A percentile compares a stretch with the other conserved stretches of the same genome.
Conservation (phyloP, 2,329 filamentous ascomycete genomes). For the Clonostachys rhizophaga region DNA sequence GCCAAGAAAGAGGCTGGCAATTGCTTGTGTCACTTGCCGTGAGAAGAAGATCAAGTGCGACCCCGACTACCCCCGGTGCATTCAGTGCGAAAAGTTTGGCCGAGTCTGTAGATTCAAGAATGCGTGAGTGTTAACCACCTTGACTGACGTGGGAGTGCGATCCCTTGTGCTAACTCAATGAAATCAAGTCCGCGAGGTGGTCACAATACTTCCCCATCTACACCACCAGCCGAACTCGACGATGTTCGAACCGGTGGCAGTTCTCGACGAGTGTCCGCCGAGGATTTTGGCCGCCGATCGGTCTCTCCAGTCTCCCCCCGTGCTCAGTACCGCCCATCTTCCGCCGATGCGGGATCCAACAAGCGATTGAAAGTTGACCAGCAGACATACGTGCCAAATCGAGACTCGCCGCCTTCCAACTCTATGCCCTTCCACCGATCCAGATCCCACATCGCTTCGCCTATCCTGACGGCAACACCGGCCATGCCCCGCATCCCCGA, state of each 20-base stretch:
- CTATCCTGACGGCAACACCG: slow-evolving; percentile 26
- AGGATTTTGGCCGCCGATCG: slow-evolving; percentile 20
- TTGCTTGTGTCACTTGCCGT: slow-evolving; percentile 88
- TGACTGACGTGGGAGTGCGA: no score
- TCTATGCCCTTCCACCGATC: slow-evolving; percentile 9
- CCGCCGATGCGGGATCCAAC: slow-evolving; percentile 27
- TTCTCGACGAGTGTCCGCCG: slow-evolving; percentile 25
- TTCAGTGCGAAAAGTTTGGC: slow-evolving; percentile 90
- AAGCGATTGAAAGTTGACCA: slow-evolving; percentile 46
- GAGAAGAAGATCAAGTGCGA: slow-evolving; percentile 99
- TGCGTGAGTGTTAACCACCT: slow-evolving; percentile 55
- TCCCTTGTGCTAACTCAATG: background rate
- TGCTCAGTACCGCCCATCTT: slow-evolving; percentile 22
- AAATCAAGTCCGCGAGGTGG: slow-evolving; percentile 47
- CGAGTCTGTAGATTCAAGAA: slow-evolving; percentile 80
- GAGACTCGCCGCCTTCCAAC: slow-evolving; percentile 21
- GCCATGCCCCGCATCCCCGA: slow-evolving; percentile 40
- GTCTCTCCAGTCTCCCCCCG: slow-evolving; percentile 44
- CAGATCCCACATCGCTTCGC: slow-evolving; percentile 27
- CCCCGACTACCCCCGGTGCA: slow-evolving; percentile 79
- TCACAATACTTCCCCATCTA: slow-evolving; percentile 50
- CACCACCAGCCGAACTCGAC: slow-evolving; percentile 45
- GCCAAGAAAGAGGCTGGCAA: slow-evolving; percentile 83
- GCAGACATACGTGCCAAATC: slow-evolving; percentile 33
- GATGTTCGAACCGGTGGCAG: slow-evolving; percentile 28